Conservation (phyloP, 2,329 filamentous ascomycete species). For the Trichoderma citrinoviride region DNA sequence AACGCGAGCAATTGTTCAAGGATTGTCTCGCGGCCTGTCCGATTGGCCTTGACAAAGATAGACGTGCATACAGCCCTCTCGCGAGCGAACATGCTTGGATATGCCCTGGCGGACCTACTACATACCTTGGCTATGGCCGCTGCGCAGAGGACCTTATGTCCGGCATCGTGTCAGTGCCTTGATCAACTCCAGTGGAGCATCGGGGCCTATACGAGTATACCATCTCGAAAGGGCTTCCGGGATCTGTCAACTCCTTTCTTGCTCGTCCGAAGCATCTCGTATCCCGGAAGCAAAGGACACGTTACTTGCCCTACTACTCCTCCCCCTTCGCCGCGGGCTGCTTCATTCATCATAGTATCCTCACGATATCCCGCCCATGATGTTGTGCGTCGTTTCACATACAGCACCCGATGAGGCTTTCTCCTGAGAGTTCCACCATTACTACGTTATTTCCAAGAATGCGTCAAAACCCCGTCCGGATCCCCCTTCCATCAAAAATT, state of each 20-base stretch:
- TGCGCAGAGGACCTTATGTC: neutral
- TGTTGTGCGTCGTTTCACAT: conserved; percentile 1
- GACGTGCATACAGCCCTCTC: neutral
- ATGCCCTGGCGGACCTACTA: neutral
- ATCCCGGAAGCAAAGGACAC: neutral
- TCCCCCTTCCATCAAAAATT: neutral
- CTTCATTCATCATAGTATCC: neutral
- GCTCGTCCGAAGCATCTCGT: neutral
- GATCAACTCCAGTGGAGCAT: neutral
- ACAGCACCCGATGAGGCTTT: neutral
- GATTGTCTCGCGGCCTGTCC: neutral
- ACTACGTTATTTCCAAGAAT: neutral
- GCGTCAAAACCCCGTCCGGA: neutral
- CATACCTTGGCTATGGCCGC: neutral
- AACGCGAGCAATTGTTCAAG: neutral
- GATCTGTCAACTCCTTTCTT: neutral
- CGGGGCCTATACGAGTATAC: too few species aligned
- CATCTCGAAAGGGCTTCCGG: neutral
- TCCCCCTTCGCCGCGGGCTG: neutral
- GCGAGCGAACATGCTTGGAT: neutral
- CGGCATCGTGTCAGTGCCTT: neutral
- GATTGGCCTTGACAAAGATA: neutral
- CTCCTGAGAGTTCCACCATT: neutral
- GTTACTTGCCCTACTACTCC: neutral
- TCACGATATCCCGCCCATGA: neutral